phyloP scores from a whole-genome alignment of 495 filamentous ascomycete genomes.

The Aspergillus bertholletiae region DNA sequence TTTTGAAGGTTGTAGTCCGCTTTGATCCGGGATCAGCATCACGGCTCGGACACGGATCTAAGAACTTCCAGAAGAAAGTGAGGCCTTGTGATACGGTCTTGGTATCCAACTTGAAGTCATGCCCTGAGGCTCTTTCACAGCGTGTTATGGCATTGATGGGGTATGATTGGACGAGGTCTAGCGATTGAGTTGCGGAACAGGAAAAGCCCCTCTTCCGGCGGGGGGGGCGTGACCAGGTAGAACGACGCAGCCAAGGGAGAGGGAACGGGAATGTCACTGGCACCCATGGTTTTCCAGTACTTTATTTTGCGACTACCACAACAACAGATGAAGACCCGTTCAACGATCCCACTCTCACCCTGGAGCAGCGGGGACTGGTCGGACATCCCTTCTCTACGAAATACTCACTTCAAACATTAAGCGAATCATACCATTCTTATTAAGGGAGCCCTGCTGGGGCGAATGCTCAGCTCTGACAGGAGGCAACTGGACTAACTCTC shows the following conservation, averaged over 20 bases:
- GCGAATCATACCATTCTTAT: not conserved
- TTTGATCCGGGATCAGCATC: conserved; percentile 2
- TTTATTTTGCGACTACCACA: too few relatives aligned
- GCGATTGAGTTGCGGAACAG: conserved; percentile 2
- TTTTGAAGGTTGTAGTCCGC: not conserved
- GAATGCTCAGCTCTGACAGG: not conserved
- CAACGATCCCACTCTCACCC: too few relatives aligned
- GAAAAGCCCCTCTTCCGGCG: not conserved
- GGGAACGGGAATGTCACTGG: too few relatives aligned
- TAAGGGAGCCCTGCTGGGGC: not conserved
- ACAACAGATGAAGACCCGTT: too few relatives aligned
- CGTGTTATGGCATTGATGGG: not conserved
- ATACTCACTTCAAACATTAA: not conserved
- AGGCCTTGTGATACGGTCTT: conserved; percentile 6
- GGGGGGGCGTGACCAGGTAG: too few relatives aligned
- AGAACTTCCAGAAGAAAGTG: not conserved
- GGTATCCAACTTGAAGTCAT: not conserved
- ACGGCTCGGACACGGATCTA: not conserved
- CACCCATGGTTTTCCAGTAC: too few relatives aligned
- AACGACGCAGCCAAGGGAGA: too few relatives aligned
- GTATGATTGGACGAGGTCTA: not conserved
- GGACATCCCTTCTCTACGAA: too few relatives aligned
- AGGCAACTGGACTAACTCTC: not conserved
- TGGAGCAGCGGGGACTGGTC: too few relatives aligned
- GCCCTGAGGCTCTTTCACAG: not conserved